phyloP scores from a whole-genome alignment of 2,329 filamentous ascomycete species.

The Raffaelea arxii region DNA sequence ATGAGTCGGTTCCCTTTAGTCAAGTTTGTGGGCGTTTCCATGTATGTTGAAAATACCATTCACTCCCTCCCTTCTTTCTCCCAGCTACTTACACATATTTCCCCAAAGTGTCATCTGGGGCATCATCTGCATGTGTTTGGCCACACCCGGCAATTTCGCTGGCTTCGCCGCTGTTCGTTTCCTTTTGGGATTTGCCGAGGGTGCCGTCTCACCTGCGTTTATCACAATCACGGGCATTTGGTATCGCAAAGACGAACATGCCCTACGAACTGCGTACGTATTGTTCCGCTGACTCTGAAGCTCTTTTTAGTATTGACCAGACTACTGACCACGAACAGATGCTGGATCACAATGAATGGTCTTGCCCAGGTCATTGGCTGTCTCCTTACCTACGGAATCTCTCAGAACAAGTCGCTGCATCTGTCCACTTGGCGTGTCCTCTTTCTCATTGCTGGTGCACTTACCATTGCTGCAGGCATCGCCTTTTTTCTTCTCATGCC shows the following conservation, averaged over 20 bases:
- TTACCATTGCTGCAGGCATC: slow-evolving; percentile 32
- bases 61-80: too few species aligned
- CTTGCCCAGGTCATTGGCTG: slow-evolving; percentile 34
- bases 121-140: slow-evolving; percentile 29
- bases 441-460: slow-evolving; percentile 39
- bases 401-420: slow-evolving; percentile 24
- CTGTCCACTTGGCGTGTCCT: slow-evolving; percentile 36
- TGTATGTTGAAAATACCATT: too few species aligned
- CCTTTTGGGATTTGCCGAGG: slow-evolving; percentile 30
- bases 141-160: slow-evolving; percentile 26
- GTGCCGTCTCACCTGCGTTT: slow-evolving; percentile 33
- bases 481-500: slow-evolving; percentile 38
- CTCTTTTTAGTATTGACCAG: background rate
- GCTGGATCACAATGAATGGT: slow-evolving; percentile 36
- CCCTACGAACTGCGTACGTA: slow-evolving; percentile 20
- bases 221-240: slow-evolving; percentile 34
- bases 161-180: slow-evolving; percentile 27
- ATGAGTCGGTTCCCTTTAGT: slow-evolving; percentile 39
- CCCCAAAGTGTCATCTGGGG: slow-evolving; percentile 27
- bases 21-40: slow-evolving; percentile 36
- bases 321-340: slow-evolving; percentile 9
- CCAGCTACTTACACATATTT: too few species aligned
- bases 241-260: slow-evolving; percentile 28
- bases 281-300: background rate
- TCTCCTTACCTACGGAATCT: slow-evolving; percentile 41